phyloP scores from a whole-genome alignment of 2,329 filamentous ascomycete species.

The Sordariomycetes sp. region DNA sequence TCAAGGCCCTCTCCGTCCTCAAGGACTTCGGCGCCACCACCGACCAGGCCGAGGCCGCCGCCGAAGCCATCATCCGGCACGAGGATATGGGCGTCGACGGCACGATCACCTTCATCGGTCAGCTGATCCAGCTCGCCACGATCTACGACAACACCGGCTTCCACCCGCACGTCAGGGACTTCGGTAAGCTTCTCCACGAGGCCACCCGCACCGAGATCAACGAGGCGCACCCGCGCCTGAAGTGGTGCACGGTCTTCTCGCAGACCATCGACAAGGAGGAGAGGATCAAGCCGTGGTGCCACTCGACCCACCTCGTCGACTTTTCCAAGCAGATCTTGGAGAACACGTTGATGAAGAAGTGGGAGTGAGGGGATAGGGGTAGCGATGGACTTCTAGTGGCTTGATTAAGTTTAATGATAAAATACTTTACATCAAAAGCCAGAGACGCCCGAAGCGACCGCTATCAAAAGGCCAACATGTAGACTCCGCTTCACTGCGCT shows the following conservation, averaged over 20 bases:
- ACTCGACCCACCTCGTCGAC: constrained; percentile 49
- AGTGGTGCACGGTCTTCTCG: constrained; percentile 58
- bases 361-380: constrained; percentile 17
- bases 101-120: constrained; percentile 50
- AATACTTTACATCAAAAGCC: background rate
- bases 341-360: constrained; percentile 46
- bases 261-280: constrained; percentile 50
- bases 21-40: constrained; percentile 28
- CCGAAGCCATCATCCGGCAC: constrained; percentile 63
- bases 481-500: background rate
- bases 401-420: background rate
- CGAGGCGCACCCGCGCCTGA: constrained; percentile 40
- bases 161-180: constrained; percentile 33
- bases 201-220: constrained; percentile 49
- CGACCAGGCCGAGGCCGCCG: constrained; percentile 56
- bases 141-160: constrained; percentile 55
- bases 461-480: background rate
- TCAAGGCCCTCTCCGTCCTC: constrained; percentile 49
- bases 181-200: constrained; percentile 27
- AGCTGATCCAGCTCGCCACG: constrained; percentile 55
- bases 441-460: background rate
- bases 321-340: constrained; percentile 44
- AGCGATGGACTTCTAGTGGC: background rate
- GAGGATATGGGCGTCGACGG: constrained; percentile 55
- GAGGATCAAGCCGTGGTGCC: constrained; percentile 57